A percentile compares a stretch with the other conserved stretches of the same genome.
Evolutionary conservation across 2,329 filamentous ascomycete species (phyloP).

Genomic region (Fusarium buharicum): DNA sequence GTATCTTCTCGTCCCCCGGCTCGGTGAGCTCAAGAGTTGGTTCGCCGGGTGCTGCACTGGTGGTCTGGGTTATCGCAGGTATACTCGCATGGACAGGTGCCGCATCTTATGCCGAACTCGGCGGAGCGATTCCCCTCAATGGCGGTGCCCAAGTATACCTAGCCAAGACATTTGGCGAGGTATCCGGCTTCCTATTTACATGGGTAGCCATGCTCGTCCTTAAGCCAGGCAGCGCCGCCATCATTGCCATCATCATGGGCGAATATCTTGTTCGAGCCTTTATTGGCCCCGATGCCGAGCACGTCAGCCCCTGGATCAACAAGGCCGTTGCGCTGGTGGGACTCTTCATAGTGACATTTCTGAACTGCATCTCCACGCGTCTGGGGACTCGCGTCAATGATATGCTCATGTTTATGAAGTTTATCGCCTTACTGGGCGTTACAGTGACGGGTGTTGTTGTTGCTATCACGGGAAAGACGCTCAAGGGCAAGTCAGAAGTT

Average conservation of each 20-base stretch:
- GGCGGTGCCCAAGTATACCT: slow-evolving; percentile 94
- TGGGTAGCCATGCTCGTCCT: slow-evolving; percentile 96
- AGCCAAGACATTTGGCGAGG: slow-evolving; percentile 94
- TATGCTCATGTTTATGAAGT: slow-evolving; percentile 96
- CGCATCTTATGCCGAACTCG: slow-evolving; percentile 93
- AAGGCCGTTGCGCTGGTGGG: slow-evolving; percentile 86
- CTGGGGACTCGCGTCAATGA: slow-evolving; percentile 89
- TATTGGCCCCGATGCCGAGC: slow-evolving; percentile 85
- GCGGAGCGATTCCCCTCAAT: slow-evolving; percentile 94
- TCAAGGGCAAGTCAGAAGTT: slow-evolving; percentile 76
- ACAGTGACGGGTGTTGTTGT: slow-evolving; percentile 91
- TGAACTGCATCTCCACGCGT: slow-evolving; percentile 93
- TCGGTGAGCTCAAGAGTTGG: slow-evolving; percentile 93
- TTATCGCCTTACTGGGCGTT: slow-evolving; percentile 86
- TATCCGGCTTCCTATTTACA: slow-evolving; percentile 92
- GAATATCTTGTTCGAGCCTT: slow-evolving; percentile 93
- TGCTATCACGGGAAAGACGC: slow-evolving; percentile 83
- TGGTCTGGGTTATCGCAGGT: slow-evolving; percentile 95
- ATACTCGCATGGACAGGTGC: slow-evolving; percentile 95
- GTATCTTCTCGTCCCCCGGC: slow-evolving; percentile 94
- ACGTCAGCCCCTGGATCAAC: slow-evolving; percentile 86
- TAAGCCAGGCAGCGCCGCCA: slow-evolving; percentile 92
- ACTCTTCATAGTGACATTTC: slow-evolving; percentile 77
- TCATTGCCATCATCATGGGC: slow-evolving; percentile 97
- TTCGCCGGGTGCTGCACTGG: slow-evolving; percentile 86